Evolutionary conservation across 768 basidiomycete species (phyloP).

Genomic region (Suillus placidus): DNA sequence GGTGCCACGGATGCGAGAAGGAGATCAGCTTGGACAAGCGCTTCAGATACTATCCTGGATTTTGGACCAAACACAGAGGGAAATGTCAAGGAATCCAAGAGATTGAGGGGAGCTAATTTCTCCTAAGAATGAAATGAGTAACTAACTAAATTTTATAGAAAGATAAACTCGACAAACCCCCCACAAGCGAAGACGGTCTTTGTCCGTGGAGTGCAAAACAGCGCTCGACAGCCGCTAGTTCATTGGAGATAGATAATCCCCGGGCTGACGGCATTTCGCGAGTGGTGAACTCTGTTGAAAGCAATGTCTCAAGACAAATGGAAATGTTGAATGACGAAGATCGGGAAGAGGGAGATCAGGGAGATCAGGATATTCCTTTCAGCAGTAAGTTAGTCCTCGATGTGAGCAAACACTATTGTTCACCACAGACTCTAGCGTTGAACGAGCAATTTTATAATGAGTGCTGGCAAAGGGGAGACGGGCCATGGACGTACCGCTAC

Average conservation of each 20-base stretch:
- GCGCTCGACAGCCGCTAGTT: slow-evolving; percentile 3
- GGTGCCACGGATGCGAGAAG: slow-evolving; percentile 32
- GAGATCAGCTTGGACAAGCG: slow-evolving; percentile 38
- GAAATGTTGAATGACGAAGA: slow-evolving; percentile 20
- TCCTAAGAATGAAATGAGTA: neutral
- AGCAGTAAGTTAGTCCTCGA: slow-evolving; percentile 27
- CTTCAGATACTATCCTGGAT: slow-evolving; percentile 37
- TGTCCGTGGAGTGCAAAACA: slow-evolving; percentile 1
- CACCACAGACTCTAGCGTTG: slow-evolving; percentile 18
- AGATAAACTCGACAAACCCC: slow-evolving; percentile 5
- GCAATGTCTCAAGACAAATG: slow-evolving; percentile 1
- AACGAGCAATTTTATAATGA: slow-evolving; percentile 24
- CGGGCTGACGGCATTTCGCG: neutral
- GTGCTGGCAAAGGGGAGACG: slow-evolving; percentile 11
- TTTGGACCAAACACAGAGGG: slow-evolving; percentile 36
- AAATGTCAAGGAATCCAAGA: slow-evolving; percentile 31
- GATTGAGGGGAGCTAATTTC: slow-evolving; percentile 27
- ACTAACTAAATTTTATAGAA: slow-evolving; percentile 23
- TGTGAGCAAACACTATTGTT: slow-evolving; percentile 13
- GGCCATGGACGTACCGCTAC: slow-evolving; percentile 33
- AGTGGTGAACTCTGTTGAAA: slow-evolving; percentile 1
- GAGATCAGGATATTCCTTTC: slow-evolving; percentile 22
- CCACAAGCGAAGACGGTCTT: neutral
- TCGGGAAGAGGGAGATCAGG: slow-evolving; percentile 15
- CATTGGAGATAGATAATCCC: neutral